phyloP scores from a whole-genome alignment of 352 stramenopile species.

The Peronospora farinosa region DNA sequence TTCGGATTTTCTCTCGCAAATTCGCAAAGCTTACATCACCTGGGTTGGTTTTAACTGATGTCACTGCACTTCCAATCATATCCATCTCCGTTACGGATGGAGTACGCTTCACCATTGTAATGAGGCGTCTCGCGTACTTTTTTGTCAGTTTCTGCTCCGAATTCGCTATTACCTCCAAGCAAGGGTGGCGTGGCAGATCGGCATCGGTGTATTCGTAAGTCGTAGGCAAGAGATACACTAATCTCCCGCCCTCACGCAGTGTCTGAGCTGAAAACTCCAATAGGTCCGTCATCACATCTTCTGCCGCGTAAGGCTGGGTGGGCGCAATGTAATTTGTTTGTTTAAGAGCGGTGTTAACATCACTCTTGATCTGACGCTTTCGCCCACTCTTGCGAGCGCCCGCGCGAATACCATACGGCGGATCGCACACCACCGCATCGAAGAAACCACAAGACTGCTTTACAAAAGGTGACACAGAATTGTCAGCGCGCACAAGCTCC shows the following conservation, averaged over 20 bases:
- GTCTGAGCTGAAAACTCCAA: constrained; percentile 86
- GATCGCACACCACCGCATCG: constrained; percentile 90
- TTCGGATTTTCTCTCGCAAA: constrained; percentile 65
- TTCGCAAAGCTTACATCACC: constrained; percentile 61
- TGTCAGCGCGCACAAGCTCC: constrained; percentile 92
- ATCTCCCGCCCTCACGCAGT: constrained; percentile 64
- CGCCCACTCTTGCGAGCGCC: constrained; percentile 91
- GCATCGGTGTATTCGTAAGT: constrained; percentile 77
- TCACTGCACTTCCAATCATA: constrained; percentile 6
- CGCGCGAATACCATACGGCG: constrained; percentile 91
- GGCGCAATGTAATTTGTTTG: constrained; percentile 91
- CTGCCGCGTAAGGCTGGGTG: constrained; percentile 92
- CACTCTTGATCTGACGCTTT: constrained; percentile 32
- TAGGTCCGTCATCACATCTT: constrained; percentile 96
- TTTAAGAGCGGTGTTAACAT: constrained; percentile 31
- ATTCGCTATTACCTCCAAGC: constrained; percentile 63
- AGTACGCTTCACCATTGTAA: constrained; percentile 81
- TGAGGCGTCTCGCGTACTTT: constrained; percentile 76
- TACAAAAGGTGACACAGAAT: constrained; percentile 61
- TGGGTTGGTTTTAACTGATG: constrained; percentile 15
- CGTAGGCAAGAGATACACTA: constrained; percentile 85
- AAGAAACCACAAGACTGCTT: constrained; percentile 54
- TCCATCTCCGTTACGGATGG: constrained; percentile 17
- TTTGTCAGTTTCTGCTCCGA: constrained; percentile 81
- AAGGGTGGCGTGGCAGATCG: constrained; percentile 69